Base-by-base conservation (phyloP, 306 rosid species). In the Sechiopsis laciniata region DNA sequence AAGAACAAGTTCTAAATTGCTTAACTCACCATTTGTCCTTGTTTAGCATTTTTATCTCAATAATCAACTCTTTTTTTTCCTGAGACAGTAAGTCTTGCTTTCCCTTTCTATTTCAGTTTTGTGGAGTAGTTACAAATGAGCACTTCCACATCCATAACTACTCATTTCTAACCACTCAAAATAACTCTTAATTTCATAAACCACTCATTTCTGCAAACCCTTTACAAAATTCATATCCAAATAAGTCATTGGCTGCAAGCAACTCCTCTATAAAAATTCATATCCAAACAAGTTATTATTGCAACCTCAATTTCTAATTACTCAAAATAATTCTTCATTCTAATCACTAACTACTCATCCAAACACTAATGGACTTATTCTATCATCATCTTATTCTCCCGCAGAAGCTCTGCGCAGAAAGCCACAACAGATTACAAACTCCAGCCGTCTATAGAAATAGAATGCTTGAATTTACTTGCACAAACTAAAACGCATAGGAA, bases 31-130 rank as follows among this genome's bases (percentile, higher is more conserved):
- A 26, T 26, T 75, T 75, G 78, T 52, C 73, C 78, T 75, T 75
- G 78, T 52, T 75, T 75, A 52, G 78, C 78, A 75, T 64, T 75
- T 75, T 75, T 24, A 75, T 75, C 72, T 75, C 78, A 4, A 50
- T 15, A 48, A 75, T 75, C 50, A 75, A 67, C 57, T 26, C 29
- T 26, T 75, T 75, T 72, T 63, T 75, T 45, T 75, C 73, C 46
- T 75, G 78, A 50, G 78, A 50, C 42, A 63, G 78, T 13, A 75
- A 35, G 54, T 72, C 78, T 50, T 75, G 78, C 78, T 51, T 63
- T 75, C 78, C 62, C 78, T 37, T 42, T 61, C 73, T 48, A 75
- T 63, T 22, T 75, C 2, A 2, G 29, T 26, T 26, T 26, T 2
- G 29, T 26, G 29, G 1, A 26, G 29, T 26, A 26, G 2, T 26